Evolutionary conservation across 768 basidiomycete genomes (phyloP).

Genomic region (Suillus variegatus): DNA sequence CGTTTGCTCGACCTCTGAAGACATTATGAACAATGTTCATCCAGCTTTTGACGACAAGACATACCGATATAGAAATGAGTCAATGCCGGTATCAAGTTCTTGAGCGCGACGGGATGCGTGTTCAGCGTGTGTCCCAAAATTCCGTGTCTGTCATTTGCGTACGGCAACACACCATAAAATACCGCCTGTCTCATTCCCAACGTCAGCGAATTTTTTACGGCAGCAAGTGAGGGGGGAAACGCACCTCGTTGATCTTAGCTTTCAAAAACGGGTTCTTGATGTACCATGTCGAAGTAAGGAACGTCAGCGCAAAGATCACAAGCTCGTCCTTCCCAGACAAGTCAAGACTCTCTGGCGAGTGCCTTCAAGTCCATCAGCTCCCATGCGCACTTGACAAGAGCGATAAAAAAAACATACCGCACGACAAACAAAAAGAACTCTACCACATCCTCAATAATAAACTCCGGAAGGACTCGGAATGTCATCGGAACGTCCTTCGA

Average conservation of each 20-base stretch:
- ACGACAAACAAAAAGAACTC: conserved; percentile 86
- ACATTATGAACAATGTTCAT: conserved; percentile 3
- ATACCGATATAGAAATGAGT: conserved; percentile 94
- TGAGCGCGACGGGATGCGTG: conserved; percentile 79
- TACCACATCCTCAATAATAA: conserved; percentile 90
- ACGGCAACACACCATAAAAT: conserved; percentile 70
- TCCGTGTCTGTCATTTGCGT: conserved; percentile 65
- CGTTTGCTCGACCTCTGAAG: conserved; percentile 91
- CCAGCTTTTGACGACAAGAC: conserved; percentile 19
- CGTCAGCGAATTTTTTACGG: background rate
- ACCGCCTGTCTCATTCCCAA: conserved; percentile 50
- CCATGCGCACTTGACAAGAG: background rate
- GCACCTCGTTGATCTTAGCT: conserved; percentile 90
- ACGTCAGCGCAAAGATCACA: conserved; percentile 85
- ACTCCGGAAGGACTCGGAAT: conserved; percentile 91
- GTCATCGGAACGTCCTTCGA: conserved; percentile 81
- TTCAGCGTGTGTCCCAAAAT: conserved; percentile 84
- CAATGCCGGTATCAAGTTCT: conserved; percentile 86
- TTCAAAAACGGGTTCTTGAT: conserved; percentile 99
- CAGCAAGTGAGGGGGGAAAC: conserved; percentile 15
- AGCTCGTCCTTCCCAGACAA: conserved; percentile 84
- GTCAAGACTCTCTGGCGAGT: conserved; percentile 79
- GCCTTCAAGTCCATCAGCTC: conserved; percentile 34
- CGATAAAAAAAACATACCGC: conserved; percentile 49
- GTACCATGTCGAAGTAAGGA: conserved; percentile 93